Base-by-base conservation (phyloP, 2,329 filamentous ascomycete species). In the Fusarium phyllophilum region DNA sequence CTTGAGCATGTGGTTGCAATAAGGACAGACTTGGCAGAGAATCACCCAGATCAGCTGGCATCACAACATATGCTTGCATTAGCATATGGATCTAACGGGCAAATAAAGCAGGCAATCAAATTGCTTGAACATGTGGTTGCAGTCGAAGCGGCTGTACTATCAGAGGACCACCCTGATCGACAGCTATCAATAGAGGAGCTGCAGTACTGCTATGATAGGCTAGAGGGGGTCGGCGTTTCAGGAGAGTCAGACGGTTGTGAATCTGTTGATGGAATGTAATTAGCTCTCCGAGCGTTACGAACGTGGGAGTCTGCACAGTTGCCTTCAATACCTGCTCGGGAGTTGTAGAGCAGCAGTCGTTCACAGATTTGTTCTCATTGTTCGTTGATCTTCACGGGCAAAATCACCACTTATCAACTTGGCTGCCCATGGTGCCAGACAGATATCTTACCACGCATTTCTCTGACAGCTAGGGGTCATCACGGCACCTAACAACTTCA, bases 301-400 rank as follows among this genome's bases (percentile, higher is more conserved):
- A 31, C 0, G 0, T 5, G 20, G 4, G 29, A 17, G 7, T 13
- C 8, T 17, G 5, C 8, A 3, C 0, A n/a, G 2, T 13, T 49
- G 0, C 10, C 31, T 18, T 49, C 5, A n/a, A 9, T 0, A 18
- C 0, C 20, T 13, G 3, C 6, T 31, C 15, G 11, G 22, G 2
- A 10, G 18, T 4, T 18, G 1, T n/a, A 9, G 22, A 24, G 1
- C 5, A 33, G 15, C 0, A 31, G 14, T 10, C 0, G 15, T 3
- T 6, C 11, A 14, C 9, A 33, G 0, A n/a, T 18, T 18, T 7
- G 5, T 10, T 3, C 17, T 13, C 7, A 10, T 51, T 33, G 13
- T n/a, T 33, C 8, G 3, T 10, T 0, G 2, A 26, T 26, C 26
- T 26, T 26, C 26, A 4, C 26, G 26, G 26, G 26, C 26, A 26